Evolutionary conservation across 768 basidiomycete species (phyloP), one percentile per base, ranked within the genome.

Genomic region (Dentipellis fragilis): DNA sequence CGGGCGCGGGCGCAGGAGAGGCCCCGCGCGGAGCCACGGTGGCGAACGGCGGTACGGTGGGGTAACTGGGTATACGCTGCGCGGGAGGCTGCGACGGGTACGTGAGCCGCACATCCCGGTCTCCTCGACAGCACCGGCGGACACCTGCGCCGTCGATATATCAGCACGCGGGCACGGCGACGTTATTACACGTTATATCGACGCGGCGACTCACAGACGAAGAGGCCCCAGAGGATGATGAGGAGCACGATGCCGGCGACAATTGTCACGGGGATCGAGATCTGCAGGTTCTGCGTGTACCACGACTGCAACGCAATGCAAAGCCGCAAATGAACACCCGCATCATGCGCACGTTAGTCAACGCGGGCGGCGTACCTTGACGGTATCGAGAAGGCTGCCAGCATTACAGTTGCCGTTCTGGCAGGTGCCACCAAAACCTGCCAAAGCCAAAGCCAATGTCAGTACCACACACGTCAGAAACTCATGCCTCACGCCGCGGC

Each of bases 181-280:
- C 4, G 45, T 29, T 11, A 19, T 21, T 11, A 19, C n/a, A 6
- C 39, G 38, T 37, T 36, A 12, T 35, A 10, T 29, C 29, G 29
- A 29, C 36, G 36, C n/a, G 5, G 35, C 22, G 48, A 69, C 75
- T 49, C 54, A 78, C 80, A 64, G 64, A 69, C 69, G 55, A 75
- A 60, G 42, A 85, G 61, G 21, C 64, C 70, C 71, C 74, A 81
- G 51, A 91, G 58, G 55, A 87, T 65, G 42, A 84, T 65, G 38
- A 92, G 67, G 12, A 76, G 72, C 52, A 89, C 59, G 53, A 91
- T 65, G 14, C 79, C 85, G 23, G 73, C 86, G 38, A 85, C 84
- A 55, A 91, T 71, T 16, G 88, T 85, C 54, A 91, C 79, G 17
- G 89, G 87, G 62, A 92, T 86, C 22, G 87, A 73, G 57, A 90